Conservation (phyloP, 129 eudicot species). For the Chrysanthemum lavandulifolium region DNA sequence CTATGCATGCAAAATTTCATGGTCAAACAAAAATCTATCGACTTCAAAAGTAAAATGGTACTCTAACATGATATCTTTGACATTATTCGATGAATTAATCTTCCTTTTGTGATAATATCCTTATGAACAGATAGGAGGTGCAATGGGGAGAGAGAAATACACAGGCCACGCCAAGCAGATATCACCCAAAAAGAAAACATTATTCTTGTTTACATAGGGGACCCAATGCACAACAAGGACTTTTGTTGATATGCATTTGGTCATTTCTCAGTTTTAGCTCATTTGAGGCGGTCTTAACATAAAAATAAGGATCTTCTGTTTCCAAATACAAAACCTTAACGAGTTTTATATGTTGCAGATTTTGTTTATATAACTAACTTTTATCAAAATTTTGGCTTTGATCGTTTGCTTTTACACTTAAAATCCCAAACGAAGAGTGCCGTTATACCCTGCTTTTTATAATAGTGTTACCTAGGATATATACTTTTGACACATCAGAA, state of each 20-base stretch:
- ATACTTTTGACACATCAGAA: slow-evolving; percentile 16
- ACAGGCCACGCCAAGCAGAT: slow-evolving; percentile 29
- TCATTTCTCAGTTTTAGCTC: slow-evolving; percentile 18
- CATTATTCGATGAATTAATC: no score
- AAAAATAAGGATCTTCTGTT: slow-evolving; percentile 14
- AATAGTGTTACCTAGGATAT: slow-evolving; percentile 8
- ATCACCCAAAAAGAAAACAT: slow-evolving; percentile 7
- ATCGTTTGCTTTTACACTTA: slow-evolving; percentile 8
- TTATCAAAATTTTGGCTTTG: slow-evolving; percentile 4
- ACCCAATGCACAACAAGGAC: slow-evolving; percentile 30
- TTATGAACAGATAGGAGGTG: slow-evolving; percentile 11
- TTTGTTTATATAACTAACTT: background rate
- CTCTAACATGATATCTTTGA: background rate
- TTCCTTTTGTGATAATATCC: background rate
- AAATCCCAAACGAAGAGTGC: slow-evolving; percentile 6
- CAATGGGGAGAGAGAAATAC: background rate
- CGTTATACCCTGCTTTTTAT: slow-evolving; percentile 19
- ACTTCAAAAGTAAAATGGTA: slow-evolving; percentile 3
- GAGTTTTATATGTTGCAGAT: slow-evolving; percentile 18
- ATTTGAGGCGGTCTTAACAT: slow-evolving; percentile 15
- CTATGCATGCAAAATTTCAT: background rate
- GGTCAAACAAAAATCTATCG: background rate
- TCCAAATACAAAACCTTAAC: background rate
- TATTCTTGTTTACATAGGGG: slow-evolving; percentile 31
- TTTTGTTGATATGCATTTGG: slow-evolving; percentile 34